Base-by-base conservation (phyloP, 805 yeast species). In the Candida coleopterorum region DNA sequence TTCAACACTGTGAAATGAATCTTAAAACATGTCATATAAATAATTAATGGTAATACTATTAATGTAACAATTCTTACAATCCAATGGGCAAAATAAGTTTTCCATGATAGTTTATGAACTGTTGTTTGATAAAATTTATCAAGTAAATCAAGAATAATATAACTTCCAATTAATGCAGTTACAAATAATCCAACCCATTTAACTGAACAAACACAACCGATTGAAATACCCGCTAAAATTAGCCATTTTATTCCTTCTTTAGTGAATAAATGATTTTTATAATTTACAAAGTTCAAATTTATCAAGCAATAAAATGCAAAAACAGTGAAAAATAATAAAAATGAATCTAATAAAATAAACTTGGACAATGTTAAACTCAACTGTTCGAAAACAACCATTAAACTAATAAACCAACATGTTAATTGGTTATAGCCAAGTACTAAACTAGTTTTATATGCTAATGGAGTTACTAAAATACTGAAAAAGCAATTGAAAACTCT, bases 321-420 rank as follows among this genome's bases (percentile, higher is more conserved):
- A 10, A 82, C 81, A 9, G 96, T 87, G 72, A 90, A 89, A 55
- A 89, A 82, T 44, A 88, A 69, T 34, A 93, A 75, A 78, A 88
- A 86, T 7, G 97, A 86, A 62, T 93, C 98, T 47, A 93, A 74
- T 41, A 93, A 68, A 47, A 93, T 93, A 56, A 93, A 87, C 57
- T 88, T 83, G 12, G 93, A 88, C 50, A 93, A 73, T 1, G 93
- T 84, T 42, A 85, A 79, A 52, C 85, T 87, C 1, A 95, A 79
- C 55, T 77, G 75, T 59, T 93, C 97, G 48, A 86, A 72, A 30
- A 83, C 62, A 28, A 84, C 87, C 89, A 87, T 80, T 39, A 86
- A 58, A 18, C 90, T 73, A 42, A 88, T 75, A 34, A 89, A 65
- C 83, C 95, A 87, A 18, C 81, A 77, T 2, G 90, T 75, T 29